phyloP scores from a whole-genome alignment of 805 yeast genomes.

The Candida dajiaensis region DNA sequence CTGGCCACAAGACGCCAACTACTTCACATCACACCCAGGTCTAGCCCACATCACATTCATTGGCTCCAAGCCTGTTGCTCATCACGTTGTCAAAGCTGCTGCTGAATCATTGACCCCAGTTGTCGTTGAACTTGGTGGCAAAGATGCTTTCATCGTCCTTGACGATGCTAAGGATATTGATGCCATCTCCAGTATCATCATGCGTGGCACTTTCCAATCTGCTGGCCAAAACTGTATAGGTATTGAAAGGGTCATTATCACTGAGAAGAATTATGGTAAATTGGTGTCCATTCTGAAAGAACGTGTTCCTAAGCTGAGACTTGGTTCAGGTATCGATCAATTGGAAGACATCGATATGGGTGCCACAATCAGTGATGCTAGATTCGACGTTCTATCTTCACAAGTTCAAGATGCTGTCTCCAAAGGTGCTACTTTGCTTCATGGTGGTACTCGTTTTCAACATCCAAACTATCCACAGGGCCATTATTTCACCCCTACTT shows the following conservation, averaged over 20 bases:
- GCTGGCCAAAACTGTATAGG: constrained; percentile 99
- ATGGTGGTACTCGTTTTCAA: constrained; percentile 73
- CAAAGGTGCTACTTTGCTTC: constrained; percentile 72
- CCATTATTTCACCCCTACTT: constrained; percentile 86
- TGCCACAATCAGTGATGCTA: constrained; percentile 78
- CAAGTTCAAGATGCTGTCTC: constrained; percentile 68
- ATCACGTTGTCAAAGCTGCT: constrained; percentile 77
- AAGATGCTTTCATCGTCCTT: constrained; percentile 83
- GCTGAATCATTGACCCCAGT: constrained; percentile 87
- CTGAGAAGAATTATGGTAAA: constrained; percentile 59
- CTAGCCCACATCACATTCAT: constrained; percentile 88
- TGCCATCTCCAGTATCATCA: constrained; percentile 65
- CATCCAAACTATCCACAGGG: constrained; percentile 97
- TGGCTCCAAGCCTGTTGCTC: constrained; percentile 94
- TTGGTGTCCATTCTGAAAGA: constrained; percentile 50
- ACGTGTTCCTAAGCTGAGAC: constrained; percentile 56
- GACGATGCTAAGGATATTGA: constrained; percentile 65
- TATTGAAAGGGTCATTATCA: constrained; percentile 85
- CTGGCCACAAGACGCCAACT: constrained; percentile 84
- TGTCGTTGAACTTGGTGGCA: constrained; percentile 95
- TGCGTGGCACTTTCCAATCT: constrained; percentile 96
- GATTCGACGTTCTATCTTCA: constrained; percentile 62
- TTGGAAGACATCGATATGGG: constrained; percentile 92
- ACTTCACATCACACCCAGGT: constrained; percentile 77
- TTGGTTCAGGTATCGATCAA: constrained; percentile 92